These are phyloP conservation scores for Cudoniella acicularis DNA, from an alignment of 495 filamentous ascomycete species.

Conservation along the genomic window DNA sequence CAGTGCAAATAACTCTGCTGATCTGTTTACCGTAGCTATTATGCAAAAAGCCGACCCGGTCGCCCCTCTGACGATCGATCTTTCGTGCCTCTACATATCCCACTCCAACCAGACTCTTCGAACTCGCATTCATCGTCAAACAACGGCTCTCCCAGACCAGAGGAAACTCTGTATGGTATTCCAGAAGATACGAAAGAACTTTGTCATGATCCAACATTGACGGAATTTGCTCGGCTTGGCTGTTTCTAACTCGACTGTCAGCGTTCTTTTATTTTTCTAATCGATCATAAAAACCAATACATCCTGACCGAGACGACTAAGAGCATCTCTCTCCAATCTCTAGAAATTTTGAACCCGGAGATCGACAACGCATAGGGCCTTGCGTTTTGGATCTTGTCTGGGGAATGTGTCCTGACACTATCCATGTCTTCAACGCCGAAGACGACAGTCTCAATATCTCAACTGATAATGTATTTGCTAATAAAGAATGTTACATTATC, in stretches of 20 bases:
- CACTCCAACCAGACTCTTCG: not conserved
- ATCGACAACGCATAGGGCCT: conserved; percentile 2
- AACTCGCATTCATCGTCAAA: not conserved
- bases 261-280: conserved; percentile 56
- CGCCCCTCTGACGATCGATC: not conserved
- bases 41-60: not conserved
- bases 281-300: conserved; percentile 55
- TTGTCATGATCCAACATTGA: conserved; percentile 54
- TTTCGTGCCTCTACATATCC: not conserved
- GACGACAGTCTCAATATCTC: not conserved
- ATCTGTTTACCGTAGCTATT: not conserved
- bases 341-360: not conserved
- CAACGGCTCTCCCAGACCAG: not conserved
- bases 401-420: conserved; percentile 12
- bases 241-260: conserved; percentile 48
- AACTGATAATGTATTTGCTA: not conserved
- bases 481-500: conserved; percentile 20
- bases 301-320: conserved; percentile 61
- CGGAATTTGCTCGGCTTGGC: conserved; percentile 62
- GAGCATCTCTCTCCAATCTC: conserved; percentile 39
- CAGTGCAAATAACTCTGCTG: not conserved
- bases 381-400: not conserved
- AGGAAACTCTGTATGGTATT: not conserved
- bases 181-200: not conserved
- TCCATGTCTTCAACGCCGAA: conserved; percentile 1